Base-by-base conservation (phyloP, 1,284 basidiomycete species). In the Singerocomus inundabilis region DNA sequence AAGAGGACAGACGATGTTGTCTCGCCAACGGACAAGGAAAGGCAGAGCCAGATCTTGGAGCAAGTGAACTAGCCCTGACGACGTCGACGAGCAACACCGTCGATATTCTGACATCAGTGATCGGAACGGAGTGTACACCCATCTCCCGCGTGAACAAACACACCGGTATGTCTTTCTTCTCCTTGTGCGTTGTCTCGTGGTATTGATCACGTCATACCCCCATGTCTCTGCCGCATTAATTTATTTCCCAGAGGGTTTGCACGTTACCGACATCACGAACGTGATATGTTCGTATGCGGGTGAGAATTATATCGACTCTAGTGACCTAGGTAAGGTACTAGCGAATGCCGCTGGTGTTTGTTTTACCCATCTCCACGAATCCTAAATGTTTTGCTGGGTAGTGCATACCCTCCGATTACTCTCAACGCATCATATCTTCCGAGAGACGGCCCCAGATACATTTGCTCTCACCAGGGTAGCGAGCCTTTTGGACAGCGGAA, bases 381-480 rank as follows among this genome's bases (percentile, higher is more conserved):
- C 3, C 26, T 45, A 12, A 49, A 16, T n/a, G n/a, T 8, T 29
- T 36, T 24, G 18, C 25, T 25, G 4, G 4, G 28, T 9, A 66
- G 67, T 56, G 2, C 66, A 68, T 39, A 56, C 41, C 18, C 73
- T 89, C 29, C 82, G 86, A 32, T 71, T 89, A 16, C 75, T 89
- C 28, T 82, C 84, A 12, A 87, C 85, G 0, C 84, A 87, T 59
- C 86, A 88, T 60, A 75, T 88, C 44, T 72, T 84, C 26, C 72
- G 75, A 30, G 86, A 89, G 65, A 71, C 79, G 2, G 70, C 74
- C 11, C 85, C 84, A 7, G 79, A 88, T 57, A 79, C 82, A 2
- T 89, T 89, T 57, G 73, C 84, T 4, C 74, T 79, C 46, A 88
- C 84, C 57, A 77, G 85, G 16, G 72, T 87, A 45, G 81, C 82